Evolutionary conservation across 1,284 basidiomycete genomes (phyloP), one percentile per base, ranked within the genome.

Genomic region (Phenoliferia sp.): DNA sequence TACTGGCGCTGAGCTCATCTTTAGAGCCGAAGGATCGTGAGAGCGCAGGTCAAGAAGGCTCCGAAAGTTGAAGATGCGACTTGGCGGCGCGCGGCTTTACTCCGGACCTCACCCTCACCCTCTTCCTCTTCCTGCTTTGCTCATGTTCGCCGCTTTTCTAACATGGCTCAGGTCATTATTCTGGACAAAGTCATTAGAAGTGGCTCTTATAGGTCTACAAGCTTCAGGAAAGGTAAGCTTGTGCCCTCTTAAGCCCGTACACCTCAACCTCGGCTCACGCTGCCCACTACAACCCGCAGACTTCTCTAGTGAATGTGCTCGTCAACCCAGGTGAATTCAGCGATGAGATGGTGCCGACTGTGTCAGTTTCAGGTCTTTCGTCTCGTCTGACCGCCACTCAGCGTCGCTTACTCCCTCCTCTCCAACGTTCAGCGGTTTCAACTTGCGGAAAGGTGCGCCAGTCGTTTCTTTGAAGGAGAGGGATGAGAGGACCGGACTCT

Each of bases 171-270:
- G 81, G 36, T 81, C 81, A 16, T 71, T 86, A 1, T 84, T 99
- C 84, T 97, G 94, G 81, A 86, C 90, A 48, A 95, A 92, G 76
- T 84, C 89, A 52, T 88, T 94, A 59, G 95, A 98, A 79, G 89
- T 98, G 73, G 91, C 92, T 16, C 87, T 97, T 33, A 90, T 98
- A 56, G 95, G 95, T 44, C 81, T 98, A 35, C 94, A 97, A 83
- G 77, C 78, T 33, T 79, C 79, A 6, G 80, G 80, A 55, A 80
- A 80, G 73, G 71, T 74, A 16, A 17, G 65, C 50, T 31, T 34
- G 6, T 29, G 54, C 6, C 17, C 48, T 52, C 19, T 6, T 22
- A 26, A 7, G 22, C 9, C 5, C 19, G 22, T 19, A 9, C 22
- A 6, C 28, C 48, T 19, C 7, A 6, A 5, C 7, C 22, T 9